Evolutionary conservation across 2,329 filamentous ascomycete species (phyloP), one percentile per base, ranked within the genome.

Genomic region (Ophiostoma pallidulum): DNA sequence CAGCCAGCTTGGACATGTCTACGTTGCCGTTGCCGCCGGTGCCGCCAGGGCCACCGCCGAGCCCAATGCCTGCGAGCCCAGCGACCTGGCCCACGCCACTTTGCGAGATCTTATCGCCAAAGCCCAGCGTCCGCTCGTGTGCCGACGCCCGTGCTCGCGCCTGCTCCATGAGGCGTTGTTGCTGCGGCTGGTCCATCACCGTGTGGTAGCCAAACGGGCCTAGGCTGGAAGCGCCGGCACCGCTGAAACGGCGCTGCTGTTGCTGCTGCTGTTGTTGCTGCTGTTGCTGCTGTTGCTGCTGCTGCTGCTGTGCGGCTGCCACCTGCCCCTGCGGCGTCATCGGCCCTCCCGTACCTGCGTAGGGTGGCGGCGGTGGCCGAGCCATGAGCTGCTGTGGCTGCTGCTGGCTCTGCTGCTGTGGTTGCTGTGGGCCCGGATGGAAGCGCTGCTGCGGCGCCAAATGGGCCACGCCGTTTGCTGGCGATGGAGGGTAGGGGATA

Each of bases 81-180:
- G 62, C 54, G 4, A 64, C 54, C 49, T 71, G 51, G 13, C 51
- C 49, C 24, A 49, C 45, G 26, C 50, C 49, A 12, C 49, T 47
- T 37, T 51, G 53, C 10, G 39, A 41, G 6, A 66, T 63, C 58
- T 65, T 68, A 42, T 69, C 66, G 3, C 59, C 59, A 44, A 68
- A 67, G 51, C 65, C 64, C 49, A 62, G 55, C 20, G 62, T 61
- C n/a, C 66, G 62, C 51, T 70, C 67, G 43, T 70, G 68, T 0
- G 69, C 68, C 14, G 69, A 55, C 12, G 54, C 54, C 8, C 71
- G 61, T 3, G 70, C 71, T 47, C 71, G 70, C 8, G 72, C 70
- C 57, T 75, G 72, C 45, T 75, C 71, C 57, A 73, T 61, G 40
- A 73, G 67, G 46, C 71, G 68, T 56, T 71, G 68, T 55, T 74